Evolutionary conservation across 192 early-diverging fungal genomes (phyloP).

Genomic region (Coemansia reversa): DNA sequence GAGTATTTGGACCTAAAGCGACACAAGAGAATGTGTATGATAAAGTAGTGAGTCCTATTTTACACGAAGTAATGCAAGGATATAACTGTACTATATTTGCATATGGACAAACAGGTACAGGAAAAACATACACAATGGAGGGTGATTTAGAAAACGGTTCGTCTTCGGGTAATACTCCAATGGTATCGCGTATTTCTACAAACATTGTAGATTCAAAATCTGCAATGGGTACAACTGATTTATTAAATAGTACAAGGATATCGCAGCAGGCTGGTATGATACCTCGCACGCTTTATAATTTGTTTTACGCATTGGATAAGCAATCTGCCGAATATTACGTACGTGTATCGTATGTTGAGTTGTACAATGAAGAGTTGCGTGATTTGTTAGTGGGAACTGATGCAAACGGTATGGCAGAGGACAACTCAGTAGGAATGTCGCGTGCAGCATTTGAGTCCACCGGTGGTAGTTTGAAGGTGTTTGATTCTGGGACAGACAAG

Average conservation of each 20-base stretch:
- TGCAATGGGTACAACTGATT: neutral
- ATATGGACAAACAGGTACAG: slow-evolving; percentile 89
- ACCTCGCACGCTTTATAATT: slow-evolving; percentile 75
- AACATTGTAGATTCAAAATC: slow-evolving; percentile 6
- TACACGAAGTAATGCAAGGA: slow-evolving; percentile 73
- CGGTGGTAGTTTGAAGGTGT: slow-evolving; percentile 59
- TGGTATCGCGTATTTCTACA: slow-evolving; percentile 4
- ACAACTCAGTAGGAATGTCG: neutral
- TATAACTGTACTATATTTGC: slow-evolving; percentile 85
- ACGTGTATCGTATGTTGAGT: slow-evolving; percentile 82
- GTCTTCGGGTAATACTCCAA: neutral
- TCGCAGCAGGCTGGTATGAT: slow-evolving; percentile 79
- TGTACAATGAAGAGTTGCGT: slow-evolving; percentile 95
- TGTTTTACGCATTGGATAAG: slow-evolving; percentile 75
- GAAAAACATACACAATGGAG: slow-evolving; percentile 98
- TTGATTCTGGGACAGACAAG: slow-evolving; percentile 67
- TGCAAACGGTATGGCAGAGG: slow-evolving; percentile 10
- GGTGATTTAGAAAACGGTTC: slow-evolving; percentile 62
- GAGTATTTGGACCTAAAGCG: slow-evolving; percentile 76
- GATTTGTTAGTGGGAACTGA: slow-evolving; percentile 76
- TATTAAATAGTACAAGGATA: slow-evolving; percentile 10
- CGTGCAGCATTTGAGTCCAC: slow-evolving; percentile 2
- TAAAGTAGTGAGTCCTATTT: slow-evolving; percentile 74
- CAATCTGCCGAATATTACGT: slow-evolving; percentile 76
- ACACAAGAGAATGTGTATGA: slow-evolving; percentile 80